phyloP scores from a whole-genome alignment of 2,329 filamentous ascomycete species.

The Pseudocercospora pini-densiflorae region DNA sequence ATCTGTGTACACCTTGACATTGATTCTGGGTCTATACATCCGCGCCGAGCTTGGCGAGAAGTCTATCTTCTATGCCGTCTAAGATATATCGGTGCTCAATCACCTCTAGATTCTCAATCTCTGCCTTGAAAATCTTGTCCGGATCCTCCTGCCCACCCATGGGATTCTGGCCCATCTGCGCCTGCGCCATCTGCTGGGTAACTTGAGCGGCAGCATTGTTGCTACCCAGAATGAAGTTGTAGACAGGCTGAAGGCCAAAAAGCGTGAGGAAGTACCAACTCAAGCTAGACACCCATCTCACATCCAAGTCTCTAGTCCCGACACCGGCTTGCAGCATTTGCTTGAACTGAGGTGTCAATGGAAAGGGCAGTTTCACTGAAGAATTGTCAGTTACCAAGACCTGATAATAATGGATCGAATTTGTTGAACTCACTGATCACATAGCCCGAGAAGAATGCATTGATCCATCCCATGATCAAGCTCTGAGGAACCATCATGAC shows the following conservation, averaged over 20 bases:
- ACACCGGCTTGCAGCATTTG: constrained; percentile 98
- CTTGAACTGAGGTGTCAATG: constrained; percentile 98
- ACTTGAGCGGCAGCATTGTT: constrained; percentile 95
- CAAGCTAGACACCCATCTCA: constrained; percentile 97
- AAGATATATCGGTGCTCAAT: constrained; percentile 92
- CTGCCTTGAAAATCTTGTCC: constrained; percentile 89
- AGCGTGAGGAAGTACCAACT: constrained; percentile 99
- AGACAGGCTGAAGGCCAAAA: constrained; percentile 94
- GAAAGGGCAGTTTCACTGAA: constrained; percentile 92
- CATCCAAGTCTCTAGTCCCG: constrained; percentile 92
- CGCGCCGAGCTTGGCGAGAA: constrained; percentile 58
- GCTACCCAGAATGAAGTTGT: constrained; percentile 93
- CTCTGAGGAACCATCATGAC: constrained; percentile 99
- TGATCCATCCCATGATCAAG: constrained; percentile 99
- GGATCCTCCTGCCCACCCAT: constrained; percentile 93
- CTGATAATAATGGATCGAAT: neutral
- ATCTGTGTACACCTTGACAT: neutral
- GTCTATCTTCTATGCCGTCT: constrained; percentile 82
- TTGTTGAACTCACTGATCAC: constrained; percentile 76
- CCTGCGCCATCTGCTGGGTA: constrained; percentile 72
- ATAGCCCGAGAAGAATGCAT: constrained; percentile 97
- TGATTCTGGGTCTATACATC: constrained; percentile 19
- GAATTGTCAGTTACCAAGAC: constrained; percentile 4
- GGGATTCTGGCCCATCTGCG: constrained; percentile 69
- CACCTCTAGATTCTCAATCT: constrained; percentile 95